A percentile compares a stretch with the other conserved stretches of the same genome.
Conservation (phyloP, 352 stramenopile species). For the Saprolegnia parasitica region DNA sequence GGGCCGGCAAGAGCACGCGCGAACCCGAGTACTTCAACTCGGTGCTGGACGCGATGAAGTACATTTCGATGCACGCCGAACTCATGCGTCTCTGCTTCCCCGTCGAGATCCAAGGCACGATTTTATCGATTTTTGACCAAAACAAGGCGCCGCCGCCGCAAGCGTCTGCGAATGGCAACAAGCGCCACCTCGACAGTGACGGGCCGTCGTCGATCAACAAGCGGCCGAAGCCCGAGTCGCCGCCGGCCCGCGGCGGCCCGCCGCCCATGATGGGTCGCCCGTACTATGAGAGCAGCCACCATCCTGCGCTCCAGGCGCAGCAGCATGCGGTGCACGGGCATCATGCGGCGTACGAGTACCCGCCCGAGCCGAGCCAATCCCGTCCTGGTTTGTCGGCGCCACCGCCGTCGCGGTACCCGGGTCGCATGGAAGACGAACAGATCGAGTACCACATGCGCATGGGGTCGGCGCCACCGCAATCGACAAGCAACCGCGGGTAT, state of each 20-base stretch:
- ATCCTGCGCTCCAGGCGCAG: neutral
- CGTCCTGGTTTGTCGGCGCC: neutral
- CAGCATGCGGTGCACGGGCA: neutral
- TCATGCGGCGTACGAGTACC: neutral
- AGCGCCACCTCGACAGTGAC: neutral
- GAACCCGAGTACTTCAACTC: constrained; percentile 22
- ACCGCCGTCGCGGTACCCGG: neutral
- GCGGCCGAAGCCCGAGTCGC: constrained; percentile 18
- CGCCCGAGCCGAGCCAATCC: neutral
- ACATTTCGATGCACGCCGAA: constrained; percentile 17
- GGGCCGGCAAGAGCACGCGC: constrained; percentile 14
- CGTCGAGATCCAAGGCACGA: constrained; percentile 17
- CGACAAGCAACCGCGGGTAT: neutral
- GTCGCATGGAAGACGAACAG: neutral
- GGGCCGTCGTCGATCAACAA: neutral
- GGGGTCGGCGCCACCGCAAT: neutral
- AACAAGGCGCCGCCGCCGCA: neutral
- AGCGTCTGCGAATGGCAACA: neutral
- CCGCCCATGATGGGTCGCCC: neutral
- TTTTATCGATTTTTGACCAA: constrained; percentile 20
- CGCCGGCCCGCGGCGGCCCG: neutral
- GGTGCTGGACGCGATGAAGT: constrained; percentile 16
- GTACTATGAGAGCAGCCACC: neutral
- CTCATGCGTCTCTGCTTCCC: constrained; percentile 21
- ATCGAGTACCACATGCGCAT: neutral